Evolutionary conservation across 148 eudicot species (phyloP).

Genomic region (Oxyria digyna): DNA sequence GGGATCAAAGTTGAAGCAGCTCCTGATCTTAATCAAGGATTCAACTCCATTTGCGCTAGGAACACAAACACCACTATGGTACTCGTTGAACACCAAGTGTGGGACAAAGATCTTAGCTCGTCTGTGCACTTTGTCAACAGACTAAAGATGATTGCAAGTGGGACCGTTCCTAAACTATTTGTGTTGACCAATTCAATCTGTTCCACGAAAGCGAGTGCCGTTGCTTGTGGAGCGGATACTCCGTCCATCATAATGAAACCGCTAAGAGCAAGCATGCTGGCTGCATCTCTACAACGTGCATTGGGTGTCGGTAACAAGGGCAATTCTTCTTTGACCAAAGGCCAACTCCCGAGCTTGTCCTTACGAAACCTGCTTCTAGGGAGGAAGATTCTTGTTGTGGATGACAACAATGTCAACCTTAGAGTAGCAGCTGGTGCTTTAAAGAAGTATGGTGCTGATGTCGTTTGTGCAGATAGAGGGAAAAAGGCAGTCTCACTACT

Average conservation of each 20-base stretch:
- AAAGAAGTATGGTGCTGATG: conserved; percentile 92
- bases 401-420: conserved; percentile 75
- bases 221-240: conserved; percentile 19
- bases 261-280: conserved; percentile 74
- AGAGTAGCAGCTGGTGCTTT: conserved; percentile 85
- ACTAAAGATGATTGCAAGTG: conserved; percentile 20
- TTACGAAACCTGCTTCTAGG: conserved; percentile 59
- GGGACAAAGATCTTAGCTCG: conserved; percentile 41
- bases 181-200: conserved; percentile 40
- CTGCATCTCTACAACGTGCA: conserved; percentile 67
- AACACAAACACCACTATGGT: conserved; percentile 33
- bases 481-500: conserved; percentile 52
- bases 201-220: conserved; percentile 17
- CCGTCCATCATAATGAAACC: conserved; percentile 71
- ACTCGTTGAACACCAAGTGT: conserved; percentile 68
- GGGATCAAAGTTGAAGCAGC: conserved; percentile 62
- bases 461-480: conserved; percentile 74
- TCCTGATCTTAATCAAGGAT: conserved; percentile 34
- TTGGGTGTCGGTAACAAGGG: conserved; percentile 70
- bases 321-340: conserved; percentile 21
- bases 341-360: conserved; percentile 32
- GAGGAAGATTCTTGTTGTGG: conserved; percentile 78
- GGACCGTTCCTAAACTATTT: conserved; percentile 42
- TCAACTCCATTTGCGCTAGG: conserved; percentile 19
- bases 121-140: conserved; percentile 19